Base-by-base conservation (phyloP, 2,329 filamentous ascomycete species). In the Ascochyta clinopodiicola region DNA sequence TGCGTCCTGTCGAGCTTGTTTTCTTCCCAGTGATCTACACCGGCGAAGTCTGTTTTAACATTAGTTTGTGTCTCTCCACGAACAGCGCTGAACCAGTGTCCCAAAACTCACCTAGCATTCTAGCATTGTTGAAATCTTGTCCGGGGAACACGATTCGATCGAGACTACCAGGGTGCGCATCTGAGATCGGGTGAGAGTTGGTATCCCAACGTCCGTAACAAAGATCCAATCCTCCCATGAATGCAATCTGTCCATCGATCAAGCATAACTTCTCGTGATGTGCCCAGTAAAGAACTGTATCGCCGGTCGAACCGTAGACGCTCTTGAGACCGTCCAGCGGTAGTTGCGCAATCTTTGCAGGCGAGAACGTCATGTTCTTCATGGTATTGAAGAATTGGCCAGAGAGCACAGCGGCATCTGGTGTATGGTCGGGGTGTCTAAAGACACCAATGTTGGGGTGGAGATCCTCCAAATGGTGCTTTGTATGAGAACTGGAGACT, bases 231-330 rank as follows among this genome's bases (percentile, higher is more conserved):
- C 92, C 93, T 44, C 92, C 92, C 92, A 96, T 96, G 71, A 97
- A 96, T 2, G 88, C 92, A 51, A 88, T 80, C 9, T 82, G 81
- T n/a, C 88, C 86, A 72, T 97, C 92, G 15, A 97, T 79, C 2
- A 96, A 72, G 63, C 91, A 91, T 0, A 96, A 83, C 76, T 97
- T 97, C 77, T 97, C 92, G 66, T 96, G 92, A 67, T 96, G 92
- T 2, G 92, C 91, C 92, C 92, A 96, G 76, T 91, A 96, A 1
- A 96, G 78, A 10, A 96, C 89, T 1, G 92, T 86, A 63, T 90
- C 92, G 29, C 92, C 90, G 31, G 86, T 86, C 44, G 90, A 88
- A 49, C 93, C 93, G 69, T 96, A 96, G 1, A 96, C 77, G 0
- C 88, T 86, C 71, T 92, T 90, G 44, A 96, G 71, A 1, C 89